Conservation (phyloP, 495 filamentous ascomycete genomes). For the Aspergillus indologenus region DNA sequence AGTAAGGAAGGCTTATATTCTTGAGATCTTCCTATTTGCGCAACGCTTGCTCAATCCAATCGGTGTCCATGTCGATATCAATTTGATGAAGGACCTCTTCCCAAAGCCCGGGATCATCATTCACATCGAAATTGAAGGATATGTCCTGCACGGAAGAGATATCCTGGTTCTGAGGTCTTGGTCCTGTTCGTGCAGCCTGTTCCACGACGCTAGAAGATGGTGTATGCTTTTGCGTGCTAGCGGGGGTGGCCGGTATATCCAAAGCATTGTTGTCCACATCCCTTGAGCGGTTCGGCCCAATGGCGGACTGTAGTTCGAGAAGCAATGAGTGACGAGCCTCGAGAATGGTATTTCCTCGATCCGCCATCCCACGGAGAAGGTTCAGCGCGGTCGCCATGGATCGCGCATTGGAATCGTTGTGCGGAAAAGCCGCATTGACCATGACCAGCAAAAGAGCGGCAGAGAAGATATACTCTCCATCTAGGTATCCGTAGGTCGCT, state of each 20-base stretch:
- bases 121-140: constrained; percentile 35
- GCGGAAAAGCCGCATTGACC: constrained; percentile 48
- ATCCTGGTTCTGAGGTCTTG: constrained; percentile 24
- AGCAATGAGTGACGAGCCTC: constrained; percentile 41
- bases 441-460: constrained; percentile 49
- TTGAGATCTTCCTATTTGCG: constrained; percentile 15
- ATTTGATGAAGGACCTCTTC: constrained; percentile 37
- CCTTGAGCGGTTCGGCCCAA: constrained; percentile 20
- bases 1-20: too few species aligned
- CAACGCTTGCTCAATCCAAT: constrained; percentile 40
- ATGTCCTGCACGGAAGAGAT: constrained; percentile 32
- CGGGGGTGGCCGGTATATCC: constrained; percentile 16
- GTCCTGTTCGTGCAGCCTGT: not conserved
- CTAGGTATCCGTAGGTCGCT: constrained; percentile 52
- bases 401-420: constrained; percentile 32
- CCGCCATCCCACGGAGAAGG: constrained; percentile 44
- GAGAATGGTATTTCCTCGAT: constrained; percentile 47
- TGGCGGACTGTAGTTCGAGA: constrained; percentile 31
- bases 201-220: constrained; percentile 3
- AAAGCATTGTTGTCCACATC: not conserved
- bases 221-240: constrained; percentile 17
- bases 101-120: constrained; percentile 39
- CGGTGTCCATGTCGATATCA: constrained; percentile 41
- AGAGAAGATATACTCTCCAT: constrained; percentile 48
- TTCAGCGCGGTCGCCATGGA: constrained; percentile 43